phyloP scores from a whole-genome alignment of 129 eudicot species.

The Flaveria ramosissima region DNA sequence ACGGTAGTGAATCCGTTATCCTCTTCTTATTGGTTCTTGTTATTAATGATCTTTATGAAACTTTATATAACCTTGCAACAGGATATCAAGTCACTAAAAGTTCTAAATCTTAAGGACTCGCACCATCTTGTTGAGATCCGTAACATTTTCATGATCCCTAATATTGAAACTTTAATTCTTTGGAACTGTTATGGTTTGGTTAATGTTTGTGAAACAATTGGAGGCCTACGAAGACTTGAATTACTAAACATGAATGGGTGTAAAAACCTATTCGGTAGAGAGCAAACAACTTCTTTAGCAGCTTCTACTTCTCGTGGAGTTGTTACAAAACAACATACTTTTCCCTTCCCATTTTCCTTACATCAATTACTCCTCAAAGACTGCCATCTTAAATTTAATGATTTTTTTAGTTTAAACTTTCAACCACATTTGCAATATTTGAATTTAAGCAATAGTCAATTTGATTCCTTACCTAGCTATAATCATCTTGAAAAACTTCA shows the following conservation, averaged over 20 bases:
- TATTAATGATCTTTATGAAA: background rate
- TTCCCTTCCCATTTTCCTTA: constrained; percentile 21
- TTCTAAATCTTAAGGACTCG: constrained; percentile 26
- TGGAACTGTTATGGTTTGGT: constrained; percentile 8
- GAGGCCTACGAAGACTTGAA: background rate
- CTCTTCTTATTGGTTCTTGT: background rate
- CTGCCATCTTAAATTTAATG: background rate
- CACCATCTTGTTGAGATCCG: background rate
- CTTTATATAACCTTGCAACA: background rate
- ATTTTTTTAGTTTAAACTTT: background rate
- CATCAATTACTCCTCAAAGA: constrained; percentile 12
- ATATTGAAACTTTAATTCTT: constrained; percentile 27
- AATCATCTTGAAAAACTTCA: constrained; percentile 20
- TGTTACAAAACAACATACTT: background rate
- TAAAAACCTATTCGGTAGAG: background rate
- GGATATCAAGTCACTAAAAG: constrained; percentile 1
- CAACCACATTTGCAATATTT: constrained; percentile 6
- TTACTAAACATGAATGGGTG: constrained; percentile 17
- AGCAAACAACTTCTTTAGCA: background rate
- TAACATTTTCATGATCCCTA: background rate
- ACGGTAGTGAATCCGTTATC: background rate
- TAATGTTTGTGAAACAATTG: constrained; percentile 2
- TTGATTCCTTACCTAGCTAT: constrained; percentile 11
- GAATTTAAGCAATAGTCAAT: constrained; percentile 15
- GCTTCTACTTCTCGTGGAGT: background rate